These are phyloP conservation scores for Penicillium sp. DNA, from an alignment of 2,329 filamentous ascomycete species.

Conservation along the genomic window DNA sequence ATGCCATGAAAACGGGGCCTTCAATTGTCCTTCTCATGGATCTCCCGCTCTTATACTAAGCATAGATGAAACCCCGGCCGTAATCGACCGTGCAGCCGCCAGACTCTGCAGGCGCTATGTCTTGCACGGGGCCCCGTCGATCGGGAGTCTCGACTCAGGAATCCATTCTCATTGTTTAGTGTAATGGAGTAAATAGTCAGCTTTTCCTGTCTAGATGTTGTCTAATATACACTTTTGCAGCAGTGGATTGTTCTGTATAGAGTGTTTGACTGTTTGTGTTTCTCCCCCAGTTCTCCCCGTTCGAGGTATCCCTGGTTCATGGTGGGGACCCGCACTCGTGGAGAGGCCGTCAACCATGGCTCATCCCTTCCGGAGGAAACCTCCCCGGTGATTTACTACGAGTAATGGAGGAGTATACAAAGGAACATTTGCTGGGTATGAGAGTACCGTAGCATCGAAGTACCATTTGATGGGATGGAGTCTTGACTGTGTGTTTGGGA, in stretches of 20 bases:
- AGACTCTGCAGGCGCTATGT: slow-evolving; percentile 15
- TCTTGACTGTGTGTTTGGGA: not conserved
- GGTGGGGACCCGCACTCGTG: slow-evolving; percentile 12
- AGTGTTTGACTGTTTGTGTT: not conserved
- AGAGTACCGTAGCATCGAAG: not conserved
- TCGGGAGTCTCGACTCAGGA: slow-evolving; percentile 5
- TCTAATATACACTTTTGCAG: not conserved
- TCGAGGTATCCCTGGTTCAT: slow-evolving; percentile 10
- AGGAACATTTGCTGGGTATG: too few relatives aligned
- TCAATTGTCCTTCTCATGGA: not conserved
- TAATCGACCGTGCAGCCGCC: slow-evolving; percentile 19
- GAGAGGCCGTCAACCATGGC: slow-evolving; percentile 9
- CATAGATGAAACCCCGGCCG: slow-evolving; percentile 5
- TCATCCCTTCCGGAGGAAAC: slow-evolving; percentile 8
- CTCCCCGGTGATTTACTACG: not conserved
- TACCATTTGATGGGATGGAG: not conserved
- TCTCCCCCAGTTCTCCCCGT: not conserved
- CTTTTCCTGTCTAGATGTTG: not conserved
- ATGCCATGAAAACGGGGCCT: not conserved
- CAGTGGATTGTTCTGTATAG: not conserved
- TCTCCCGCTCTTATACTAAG: not conserved
- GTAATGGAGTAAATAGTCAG: not conserved
- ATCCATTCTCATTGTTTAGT: slow-evolving; percentile 11
- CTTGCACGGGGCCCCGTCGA: slow-evolving; percentile 14
- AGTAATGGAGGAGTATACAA: not conserved